Evolutionary conservation across 148 eudicot species (phyloP).

Genomic region (Fagopyrum homotropicum): DNA sequence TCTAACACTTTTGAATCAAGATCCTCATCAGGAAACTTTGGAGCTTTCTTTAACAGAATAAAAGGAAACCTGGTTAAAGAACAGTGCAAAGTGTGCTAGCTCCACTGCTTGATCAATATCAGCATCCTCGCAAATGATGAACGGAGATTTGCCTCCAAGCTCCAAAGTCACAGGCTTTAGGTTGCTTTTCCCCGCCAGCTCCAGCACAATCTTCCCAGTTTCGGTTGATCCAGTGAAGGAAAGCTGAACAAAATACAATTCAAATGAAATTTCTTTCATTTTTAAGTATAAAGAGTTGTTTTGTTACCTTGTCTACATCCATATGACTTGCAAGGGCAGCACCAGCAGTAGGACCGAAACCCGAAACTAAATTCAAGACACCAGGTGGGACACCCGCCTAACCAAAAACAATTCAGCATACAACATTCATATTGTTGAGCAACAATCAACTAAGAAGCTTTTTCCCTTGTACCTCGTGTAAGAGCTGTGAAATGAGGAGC

Average conservation of each 20-base stretch:
- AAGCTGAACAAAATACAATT: neutral
- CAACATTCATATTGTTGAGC: neutral
- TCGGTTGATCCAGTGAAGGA: slow-evolving; percentile 12
- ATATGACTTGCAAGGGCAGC: slow-evolving; percentile 78
- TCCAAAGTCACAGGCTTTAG: slow-evolving; percentile 5
- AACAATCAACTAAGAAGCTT: neutral
- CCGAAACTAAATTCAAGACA: slow-evolving; percentile 59
- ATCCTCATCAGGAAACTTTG: neutral
- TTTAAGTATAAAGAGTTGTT: neutral
- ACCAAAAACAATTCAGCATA: neutral
- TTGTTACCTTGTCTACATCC: slow-evolving; percentile 73
- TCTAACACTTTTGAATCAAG: slow-evolving; percentile 10
- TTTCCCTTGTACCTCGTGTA: slow-evolving; percentile 41
- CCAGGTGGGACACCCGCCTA: slow-evolving; percentile 85
- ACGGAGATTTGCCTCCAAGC: slow-evolving; percentile 15
- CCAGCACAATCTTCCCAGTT: slow-evolving; percentile 2
- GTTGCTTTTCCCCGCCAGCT: slow-evolving; percentile 8
- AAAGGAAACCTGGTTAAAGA: slow-evolving; percentile 30
- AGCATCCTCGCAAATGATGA: slow-evolving; percentile 9
- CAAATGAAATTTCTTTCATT: too few relatives aligned
- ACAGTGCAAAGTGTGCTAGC: slow-evolving; percentile 11
- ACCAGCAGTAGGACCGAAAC: slow-evolving; percentile 73
- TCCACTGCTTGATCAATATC: slow-evolving; percentile 13
- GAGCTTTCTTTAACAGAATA: too few relatives aligned
- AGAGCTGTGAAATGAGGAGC: slow-evolving; percentile 50